A percentile compares a stretch with the other conserved stretches of the same genome.
Conservation (phyloP, 2,329 filamentous ascomycete species). For the Westerdykella ornata region DNA sequence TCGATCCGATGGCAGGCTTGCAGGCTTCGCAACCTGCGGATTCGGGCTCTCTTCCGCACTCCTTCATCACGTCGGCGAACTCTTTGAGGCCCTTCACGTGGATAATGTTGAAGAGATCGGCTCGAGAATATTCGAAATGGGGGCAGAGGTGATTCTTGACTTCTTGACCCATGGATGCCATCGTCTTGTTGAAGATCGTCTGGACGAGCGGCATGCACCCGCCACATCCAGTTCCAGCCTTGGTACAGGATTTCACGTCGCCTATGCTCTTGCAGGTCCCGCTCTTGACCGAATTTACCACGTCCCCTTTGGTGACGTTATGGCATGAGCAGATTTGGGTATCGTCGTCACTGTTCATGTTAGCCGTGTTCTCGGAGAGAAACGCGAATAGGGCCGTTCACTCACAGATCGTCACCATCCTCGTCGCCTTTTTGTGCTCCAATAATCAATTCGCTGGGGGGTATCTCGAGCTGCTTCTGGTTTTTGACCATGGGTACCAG, state of each 20-base stretch:
- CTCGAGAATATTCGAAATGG: constrained; percentile 76
- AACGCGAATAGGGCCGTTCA: constrained; percentile 2
- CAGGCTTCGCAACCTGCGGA: constrained; percentile 82
- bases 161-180: constrained; percentile 78
- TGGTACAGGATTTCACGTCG: constrained; percentile 82
- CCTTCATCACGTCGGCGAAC: constrained; percentile 69
- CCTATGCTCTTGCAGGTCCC: constrained; percentile 74
- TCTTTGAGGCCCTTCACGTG: constrained; percentile 71
- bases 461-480: constrained; percentile 69
- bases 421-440: constrained; percentile 68
- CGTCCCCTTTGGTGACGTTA: constrained; percentile 81
- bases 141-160: constrained; percentile 80
- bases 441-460: constrained; percentile 76
- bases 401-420: constrained; percentile 65
- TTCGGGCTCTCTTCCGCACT: constrained; percentile 62
- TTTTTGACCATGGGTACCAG: constrained; percentile 80
- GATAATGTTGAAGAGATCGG: constrained; percentile 84
- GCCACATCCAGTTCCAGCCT: constrained; percentile 84
- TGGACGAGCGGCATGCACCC: constrained; percentile 85
- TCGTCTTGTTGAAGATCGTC: constrained; percentile 82
- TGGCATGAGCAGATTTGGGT: constrained; percentile 90
- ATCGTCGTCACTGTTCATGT: constrained; percentile 55
- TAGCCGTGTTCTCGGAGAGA: constrained; percentile 2
- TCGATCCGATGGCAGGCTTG: constrained; percentile 75
- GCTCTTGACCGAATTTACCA: constrained; percentile 65